phyloP scores from a whole-genome alignment of 2,329 filamentous ascomycete genomes.

The Polytolypa hystricis region DNA sequence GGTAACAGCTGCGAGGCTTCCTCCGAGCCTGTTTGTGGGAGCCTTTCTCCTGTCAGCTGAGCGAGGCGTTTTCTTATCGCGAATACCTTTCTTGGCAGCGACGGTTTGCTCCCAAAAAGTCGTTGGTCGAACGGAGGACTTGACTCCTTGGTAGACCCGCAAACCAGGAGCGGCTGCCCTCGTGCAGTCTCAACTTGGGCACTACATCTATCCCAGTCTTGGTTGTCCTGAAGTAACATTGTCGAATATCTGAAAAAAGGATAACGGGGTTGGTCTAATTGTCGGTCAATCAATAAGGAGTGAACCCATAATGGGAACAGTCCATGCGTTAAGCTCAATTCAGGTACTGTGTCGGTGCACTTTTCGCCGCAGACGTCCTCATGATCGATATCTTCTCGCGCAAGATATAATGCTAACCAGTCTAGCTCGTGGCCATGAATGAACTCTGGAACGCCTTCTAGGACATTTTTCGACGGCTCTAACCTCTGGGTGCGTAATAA shows the following conservation, averaged over 20 bases:
- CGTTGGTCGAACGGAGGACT: too few species aligned
- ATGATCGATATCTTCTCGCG: not conserved
- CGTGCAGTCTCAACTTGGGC: too few species aligned
- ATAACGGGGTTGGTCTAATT: not conserved
- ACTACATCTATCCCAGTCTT: too few species aligned
- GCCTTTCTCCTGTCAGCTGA: too few species aligned
- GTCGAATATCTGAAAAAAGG: conserved; percentile 2
- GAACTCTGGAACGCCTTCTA: conserved; percentile 1
- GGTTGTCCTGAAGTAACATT: conserved; percentile 1
- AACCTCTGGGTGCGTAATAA: conserved; percentile 9
- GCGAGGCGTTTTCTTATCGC: too few species aligned
- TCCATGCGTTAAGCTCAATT: not conserved
- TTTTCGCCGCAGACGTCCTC: not conserved
- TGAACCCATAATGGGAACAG: not conserved
- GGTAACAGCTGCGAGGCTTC: too few species aligned
- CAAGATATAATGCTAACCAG: conserved; percentile 3
- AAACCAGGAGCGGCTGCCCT: too few species aligned
- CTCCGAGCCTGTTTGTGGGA: too few species aligned
- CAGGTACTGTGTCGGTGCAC: not conserved
- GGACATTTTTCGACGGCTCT: not conserved
- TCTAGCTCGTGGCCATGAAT: conserved; percentile 1
- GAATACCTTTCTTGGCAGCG: too few species aligned
- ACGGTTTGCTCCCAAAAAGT: too few species aligned
- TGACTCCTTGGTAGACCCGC: too few species aligned
- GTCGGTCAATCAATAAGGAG: not conserved